Conservation (phyloP, 1,139 yeast species). For the Geotrichum citri-aurantii region DNA sequence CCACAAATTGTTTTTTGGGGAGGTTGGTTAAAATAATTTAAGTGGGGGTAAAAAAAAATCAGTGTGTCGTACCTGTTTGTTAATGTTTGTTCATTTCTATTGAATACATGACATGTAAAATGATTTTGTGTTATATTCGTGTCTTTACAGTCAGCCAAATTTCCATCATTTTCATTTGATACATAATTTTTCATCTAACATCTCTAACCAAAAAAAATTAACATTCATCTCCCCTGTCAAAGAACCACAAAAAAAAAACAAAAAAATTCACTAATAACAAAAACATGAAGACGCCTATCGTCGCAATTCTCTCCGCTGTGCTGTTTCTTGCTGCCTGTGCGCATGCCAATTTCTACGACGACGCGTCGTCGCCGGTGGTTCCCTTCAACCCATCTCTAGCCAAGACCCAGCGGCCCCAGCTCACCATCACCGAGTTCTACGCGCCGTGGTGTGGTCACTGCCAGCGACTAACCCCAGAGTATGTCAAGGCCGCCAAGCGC, state of each 20-base stretch:
- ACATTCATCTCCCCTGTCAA: background rate
- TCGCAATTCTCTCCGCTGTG: background rate
- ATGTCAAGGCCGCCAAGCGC: constrained; percentile 56
- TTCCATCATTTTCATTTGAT: no score
- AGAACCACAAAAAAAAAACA: background rate
- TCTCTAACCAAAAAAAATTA: no score
- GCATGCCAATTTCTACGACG: constrained; percentile 35
- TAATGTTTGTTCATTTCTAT: no score
- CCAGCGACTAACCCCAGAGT: constrained; percentile 60
- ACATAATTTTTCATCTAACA: no score
- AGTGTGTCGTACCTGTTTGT: no score
- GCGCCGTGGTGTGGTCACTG: constrained; percentile 98
- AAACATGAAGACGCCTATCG: background rate
- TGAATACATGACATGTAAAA: no score
- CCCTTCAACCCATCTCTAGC: constrained; percentile 46
- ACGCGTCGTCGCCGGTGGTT: constrained; percentile 42
- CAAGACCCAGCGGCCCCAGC: constrained; percentile 64
- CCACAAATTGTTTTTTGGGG: no score
- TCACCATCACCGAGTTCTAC: constrained; percentile 82
- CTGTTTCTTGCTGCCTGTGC: constrained; percentile 16
- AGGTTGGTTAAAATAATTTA: no score
- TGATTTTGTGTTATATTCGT: no score
- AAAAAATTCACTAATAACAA: no score
- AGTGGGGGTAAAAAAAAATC: no score
- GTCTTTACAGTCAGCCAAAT: no score